Evolutionary conservation across 768 basidiomycete genomes (phyloP).

Genomic region (Tylopilus vinaceipallidus): DNA sequence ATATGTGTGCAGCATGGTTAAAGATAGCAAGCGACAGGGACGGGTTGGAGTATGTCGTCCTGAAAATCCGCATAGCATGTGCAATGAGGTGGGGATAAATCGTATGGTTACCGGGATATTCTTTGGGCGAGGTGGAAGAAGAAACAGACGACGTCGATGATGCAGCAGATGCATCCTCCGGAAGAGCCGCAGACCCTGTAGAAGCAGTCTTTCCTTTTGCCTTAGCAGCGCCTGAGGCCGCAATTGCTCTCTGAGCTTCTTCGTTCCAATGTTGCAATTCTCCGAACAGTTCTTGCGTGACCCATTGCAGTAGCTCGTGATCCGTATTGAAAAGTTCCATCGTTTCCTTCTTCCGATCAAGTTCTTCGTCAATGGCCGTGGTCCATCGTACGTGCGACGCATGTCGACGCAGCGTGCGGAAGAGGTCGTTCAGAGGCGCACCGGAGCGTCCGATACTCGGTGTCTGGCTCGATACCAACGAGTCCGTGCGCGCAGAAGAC

Average conservation of each 20-base stretch:
- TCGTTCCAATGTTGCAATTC: slow-evolving; percentile 51
- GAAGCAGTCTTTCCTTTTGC: not conserved
- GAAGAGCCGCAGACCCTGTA: not conserved
- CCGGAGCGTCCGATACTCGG: slow-evolving; percentile 19
- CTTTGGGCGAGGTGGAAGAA: not conserved
- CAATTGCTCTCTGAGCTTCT: slow-evolving; percentile 40
- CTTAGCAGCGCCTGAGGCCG: slow-evolving; percentile 13
- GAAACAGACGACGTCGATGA: not conserved
- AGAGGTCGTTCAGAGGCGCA: slow-evolving; percentile 44
- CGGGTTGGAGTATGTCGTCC: slow-evolving; percentile 76
- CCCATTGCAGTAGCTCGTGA: slow-evolving; percentile 72
- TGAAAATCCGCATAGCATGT: slow-evolving; percentile 72
- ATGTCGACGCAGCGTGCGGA: slow-evolving; percentile 52
- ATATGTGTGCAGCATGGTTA: slow-evolving; percentile 70
- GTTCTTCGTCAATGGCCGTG: slow-evolving; percentile 47
- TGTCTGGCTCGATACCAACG: slow-evolving; percentile 1
- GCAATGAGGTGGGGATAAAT: slow-evolving; percentile 77
- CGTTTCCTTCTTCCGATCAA: slow-evolving; percentile 70
- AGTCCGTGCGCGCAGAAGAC: not conserved
- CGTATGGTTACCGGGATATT: slow-evolving; percentile 51
- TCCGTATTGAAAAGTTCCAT: slow-evolving; percentile 72
- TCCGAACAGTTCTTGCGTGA: slow-evolving; percentile 63
- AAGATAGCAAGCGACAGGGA: slow-evolving; percentile 82
- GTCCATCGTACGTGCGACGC: slow-evolving; percentile 51
- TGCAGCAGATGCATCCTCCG: not conserved